phyloP scores from a whole-genome alignment of 768 basidiomycete genomes.

The Pleurotus citrinopileatus region DNA sequence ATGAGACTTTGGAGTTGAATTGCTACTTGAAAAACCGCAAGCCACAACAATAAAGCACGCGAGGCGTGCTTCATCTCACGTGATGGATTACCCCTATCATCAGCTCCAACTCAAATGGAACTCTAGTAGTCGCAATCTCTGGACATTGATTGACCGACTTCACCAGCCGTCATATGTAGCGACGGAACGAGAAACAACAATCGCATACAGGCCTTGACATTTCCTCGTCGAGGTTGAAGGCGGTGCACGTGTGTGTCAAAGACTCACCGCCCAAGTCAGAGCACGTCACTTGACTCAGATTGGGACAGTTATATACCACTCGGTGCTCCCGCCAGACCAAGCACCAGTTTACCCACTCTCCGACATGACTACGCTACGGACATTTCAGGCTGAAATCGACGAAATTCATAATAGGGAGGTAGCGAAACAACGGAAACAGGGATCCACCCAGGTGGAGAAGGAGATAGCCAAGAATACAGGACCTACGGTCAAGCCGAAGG shows the following conservation, averaged over 20 bases:
- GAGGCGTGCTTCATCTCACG: too few species aligned
- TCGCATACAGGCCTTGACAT: neutral
- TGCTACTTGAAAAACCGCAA: neutral
- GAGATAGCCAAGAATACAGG: conserved; percentile 18
- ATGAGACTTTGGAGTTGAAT: too few species aligned
- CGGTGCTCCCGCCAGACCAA: conserved; percentile 21
- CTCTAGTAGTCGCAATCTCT: too few species aligned
- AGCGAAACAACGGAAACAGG: conserved; percentile 53
- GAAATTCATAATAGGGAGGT: conserved; percentile 69
- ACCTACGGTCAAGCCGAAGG: conserved; percentile 24
- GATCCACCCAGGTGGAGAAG: conserved; percentile 23
- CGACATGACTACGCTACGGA: conserved; percentile 53
- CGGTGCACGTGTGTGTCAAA: neutral
- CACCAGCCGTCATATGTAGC: too few species aligned
- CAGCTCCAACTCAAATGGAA: too few species aligned
- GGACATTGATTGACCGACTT: too few species aligned
- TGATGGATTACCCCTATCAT: too few species aligned
- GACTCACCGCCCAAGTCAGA: conserved; percentile 6
- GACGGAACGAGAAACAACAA: too few species aligned
- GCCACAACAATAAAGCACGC: too few species aligned
- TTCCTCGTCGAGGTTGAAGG: neutral
- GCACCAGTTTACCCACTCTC: neutral
- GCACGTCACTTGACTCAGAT: conserved; percentile 7
- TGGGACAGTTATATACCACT: neutral
- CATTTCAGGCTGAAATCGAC: conserved; percentile 76